These are phyloP conservation scores for Rhodosporidiobolus odoratus DNA, from an alignment of 768 basidiomycete genomes.

Conservation along the genomic window DNA sequence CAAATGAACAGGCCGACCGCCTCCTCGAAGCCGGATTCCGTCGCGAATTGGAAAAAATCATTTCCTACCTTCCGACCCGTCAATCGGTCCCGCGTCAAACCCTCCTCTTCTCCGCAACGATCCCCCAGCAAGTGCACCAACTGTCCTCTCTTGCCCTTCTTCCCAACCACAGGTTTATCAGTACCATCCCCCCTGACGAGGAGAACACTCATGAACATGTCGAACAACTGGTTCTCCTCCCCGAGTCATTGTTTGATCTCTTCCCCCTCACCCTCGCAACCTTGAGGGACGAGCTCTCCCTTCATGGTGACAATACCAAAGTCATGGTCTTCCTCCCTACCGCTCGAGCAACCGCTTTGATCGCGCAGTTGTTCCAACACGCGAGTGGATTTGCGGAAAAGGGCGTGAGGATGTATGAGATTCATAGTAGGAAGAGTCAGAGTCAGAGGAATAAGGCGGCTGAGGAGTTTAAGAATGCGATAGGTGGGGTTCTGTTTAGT, in stretches of 20 bases:
- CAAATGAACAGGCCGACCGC: slow-evolving; percentile 39
- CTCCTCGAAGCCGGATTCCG: slow-evolving; percentile 48
- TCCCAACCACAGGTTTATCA: slow-evolving; percentile 51
- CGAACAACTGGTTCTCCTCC: slow-evolving; percentile 47
- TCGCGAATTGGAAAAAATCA: slow-evolving; percentile 44
- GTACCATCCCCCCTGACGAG: slow-evolving; percentile 57
- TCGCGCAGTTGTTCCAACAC: slow-evolving; percentile 46
- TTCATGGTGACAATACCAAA: slow-evolving; percentile 44
- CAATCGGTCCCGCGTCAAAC: slow-evolving; percentile 45
- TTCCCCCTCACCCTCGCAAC: slow-evolving; percentile 52
- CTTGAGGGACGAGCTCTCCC: slow-evolving; percentile 46
- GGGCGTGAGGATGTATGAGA: slow-evolving; percentile 33
- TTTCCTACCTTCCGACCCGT: slow-evolving; percentile 28
- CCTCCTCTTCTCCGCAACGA: slow-evolving; percentile 51
- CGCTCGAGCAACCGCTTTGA: slow-evolving; percentile 56
- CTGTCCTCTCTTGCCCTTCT: slow-evolving; percentile 49
- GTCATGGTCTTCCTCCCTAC: slow-evolving; percentile 63
- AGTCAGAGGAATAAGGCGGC: slow-evolving; percentile 52
- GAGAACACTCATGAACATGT: slow-evolving; percentile 61
- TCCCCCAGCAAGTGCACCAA: slow-evolving; percentile 50
- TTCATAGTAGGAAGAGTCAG: slow-evolving; percentile 59
- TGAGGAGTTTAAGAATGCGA: slow-evolving; percentile 51
- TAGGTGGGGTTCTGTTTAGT: slow-evolving; percentile 53
- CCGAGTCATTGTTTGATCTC: slow-evolving; percentile 46
- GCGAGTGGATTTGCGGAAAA: slow-evolving; percentile 17